A percentile compares a stretch with the other conserved stretches of the same genome.
Evolutionary conservation across 306 rosid genomes (phyloP).

Genomic region (Luffa acutangula): DNA sequence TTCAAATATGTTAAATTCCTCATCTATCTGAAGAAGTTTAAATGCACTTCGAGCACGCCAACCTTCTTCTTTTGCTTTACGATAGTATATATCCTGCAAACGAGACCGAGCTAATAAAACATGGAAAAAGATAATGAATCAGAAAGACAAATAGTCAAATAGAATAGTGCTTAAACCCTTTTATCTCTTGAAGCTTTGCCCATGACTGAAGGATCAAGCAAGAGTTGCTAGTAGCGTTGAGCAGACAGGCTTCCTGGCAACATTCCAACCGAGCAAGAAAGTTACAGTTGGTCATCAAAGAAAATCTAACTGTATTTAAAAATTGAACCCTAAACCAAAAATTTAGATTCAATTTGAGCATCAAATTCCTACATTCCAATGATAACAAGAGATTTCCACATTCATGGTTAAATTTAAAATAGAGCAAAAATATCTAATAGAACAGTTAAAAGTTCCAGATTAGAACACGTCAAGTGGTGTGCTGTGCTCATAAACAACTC

Average conservation of each 20-base stretch:
- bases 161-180: slow-evolving; percentile 38
- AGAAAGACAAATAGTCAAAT: background rate
- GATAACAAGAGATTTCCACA: background rate
- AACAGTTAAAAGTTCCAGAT: background rate
- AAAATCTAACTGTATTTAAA: background rate
- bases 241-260: background rate
- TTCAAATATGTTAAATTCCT: slow-evolving; percentile 80
- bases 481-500: background rate
- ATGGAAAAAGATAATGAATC: background rate
- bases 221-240: background rate
- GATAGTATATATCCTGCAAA: slow-evolving; percentile 78
- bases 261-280: background rate
- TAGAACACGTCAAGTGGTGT: background rate
- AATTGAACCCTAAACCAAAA: background rate
- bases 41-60: slow-evolving; percentile 99
- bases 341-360: background rate
- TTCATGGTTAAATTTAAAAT: background rate
- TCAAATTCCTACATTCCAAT: background rate
- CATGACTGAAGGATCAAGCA: slow-evolving; percentile 26
- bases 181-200: slow-evolving; percentile 97
- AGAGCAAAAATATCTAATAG: background rate
- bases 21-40: slow-evolving; percentile 93
- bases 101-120: slow-evolving; percentile 2
- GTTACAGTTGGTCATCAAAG: background rate
- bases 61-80: slow-evolving; percentile 97